A percentile compares a stretch with the other conserved stretches of the same genome.
phyloP scores from a whole-genome alignment of 768 basidiomycete species.

The Rhodocollybia butyracea region DNA sequence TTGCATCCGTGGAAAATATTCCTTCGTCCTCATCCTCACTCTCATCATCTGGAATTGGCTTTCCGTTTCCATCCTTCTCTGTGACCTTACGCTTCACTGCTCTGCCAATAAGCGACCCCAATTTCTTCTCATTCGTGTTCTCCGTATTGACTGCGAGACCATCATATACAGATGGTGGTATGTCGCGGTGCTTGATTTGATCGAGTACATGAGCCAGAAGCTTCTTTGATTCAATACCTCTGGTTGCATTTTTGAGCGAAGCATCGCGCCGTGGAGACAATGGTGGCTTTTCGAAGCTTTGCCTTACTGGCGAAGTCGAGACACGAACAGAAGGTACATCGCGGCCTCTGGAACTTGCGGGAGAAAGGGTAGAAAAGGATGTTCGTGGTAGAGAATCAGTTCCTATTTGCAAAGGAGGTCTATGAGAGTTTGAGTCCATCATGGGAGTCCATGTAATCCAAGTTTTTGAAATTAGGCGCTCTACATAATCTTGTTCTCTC shows the following conservation, averaged over 20 bases:
- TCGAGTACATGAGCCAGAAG: conserved; percentile 61
- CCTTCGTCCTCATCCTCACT: conserved; percentile 45
- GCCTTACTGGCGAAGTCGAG: not conserved
- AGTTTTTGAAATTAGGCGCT: not conserved
- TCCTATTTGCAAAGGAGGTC: not conserved
- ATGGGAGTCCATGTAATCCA: too few relatives aligned
- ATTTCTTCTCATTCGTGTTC: conserved; percentile 25
- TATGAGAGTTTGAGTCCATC: not conserved
- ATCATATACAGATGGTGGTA: conserved; percentile 53
- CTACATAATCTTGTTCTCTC: not conserved
- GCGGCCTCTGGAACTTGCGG: not conserved
- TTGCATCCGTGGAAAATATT: conserved; percentile 60
- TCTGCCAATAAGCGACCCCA: conserved; percentile 41
- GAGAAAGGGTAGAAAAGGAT: not conserved
- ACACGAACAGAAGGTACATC: conserved; percentile 6
- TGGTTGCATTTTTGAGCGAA: conserved; percentile 32
- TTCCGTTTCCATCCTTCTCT: conserved; percentile 8
- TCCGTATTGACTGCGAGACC: conserved; percentile 25
- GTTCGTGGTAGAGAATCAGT: not conserved
- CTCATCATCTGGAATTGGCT: conserved; percentile 33
- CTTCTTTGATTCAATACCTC: conserved; percentile 64
- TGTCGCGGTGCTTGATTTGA: conserved; percentile 55
- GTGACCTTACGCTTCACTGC: conserved; percentile 29
- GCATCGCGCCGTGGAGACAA: conserved; percentile 18
- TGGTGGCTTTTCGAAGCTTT: conserved; percentile 17